Percentiles rank a stretch among this genome's conserved stretches.
phyloP scores from a whole-genome alignment of 495 filamentous ascomycete species.

The Penicillium silybi region DNA sequence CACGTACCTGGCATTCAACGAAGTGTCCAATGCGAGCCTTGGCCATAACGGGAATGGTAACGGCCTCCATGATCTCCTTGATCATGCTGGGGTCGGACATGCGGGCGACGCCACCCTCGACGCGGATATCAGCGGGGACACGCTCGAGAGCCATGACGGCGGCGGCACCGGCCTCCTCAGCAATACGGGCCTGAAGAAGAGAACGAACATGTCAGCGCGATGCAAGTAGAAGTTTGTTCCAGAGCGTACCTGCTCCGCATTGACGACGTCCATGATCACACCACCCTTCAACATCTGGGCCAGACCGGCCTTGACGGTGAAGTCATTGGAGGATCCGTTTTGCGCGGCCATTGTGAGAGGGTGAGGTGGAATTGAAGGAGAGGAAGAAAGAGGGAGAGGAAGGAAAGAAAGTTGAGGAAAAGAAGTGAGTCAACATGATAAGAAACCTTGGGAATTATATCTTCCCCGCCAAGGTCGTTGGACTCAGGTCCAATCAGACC shows the following conservation, averaged over 20 bases:
- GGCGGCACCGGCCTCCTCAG: conserved; percentile 91
- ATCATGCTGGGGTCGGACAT: conserved; percentile 98
- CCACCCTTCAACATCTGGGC: conserved; percentile 98
- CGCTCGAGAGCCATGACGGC: conserved; percentile 99
- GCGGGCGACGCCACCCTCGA: conserved; percentile 85
- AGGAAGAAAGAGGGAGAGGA: conserved; percentile 1
- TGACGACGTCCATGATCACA: conserved; percentile 99
- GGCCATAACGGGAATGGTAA: conserved; percentile 99
- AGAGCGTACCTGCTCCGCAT: conserved; percentile 70
- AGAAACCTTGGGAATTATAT: conserved; percentile 3
- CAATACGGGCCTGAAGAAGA: conserved; percentile 70
- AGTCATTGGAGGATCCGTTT: conserved; percentile 43
- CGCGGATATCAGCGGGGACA: conserved; percentile 94
- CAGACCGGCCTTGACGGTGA: conserved; percentile 86
- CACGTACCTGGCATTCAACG: conserved; percentile 82
- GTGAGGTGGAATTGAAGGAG: not conserved
- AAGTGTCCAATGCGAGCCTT: conserved; percentile 98
- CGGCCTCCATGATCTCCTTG: conserved; percentile 89
- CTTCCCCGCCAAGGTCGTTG: conserved; percentile 8
- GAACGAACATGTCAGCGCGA: not conserved
- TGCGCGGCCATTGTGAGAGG: conserved; percentile 34
- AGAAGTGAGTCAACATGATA: conserved; percentile 18
- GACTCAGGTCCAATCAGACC: conserved; percentile 14
- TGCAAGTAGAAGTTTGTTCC: not conserved
- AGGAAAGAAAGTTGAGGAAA: conserved; percentile 5